phyloP scores from a whole-genome alignment of 805 yeast genomes.

The Limtongozyma cylindracea region DNA sequence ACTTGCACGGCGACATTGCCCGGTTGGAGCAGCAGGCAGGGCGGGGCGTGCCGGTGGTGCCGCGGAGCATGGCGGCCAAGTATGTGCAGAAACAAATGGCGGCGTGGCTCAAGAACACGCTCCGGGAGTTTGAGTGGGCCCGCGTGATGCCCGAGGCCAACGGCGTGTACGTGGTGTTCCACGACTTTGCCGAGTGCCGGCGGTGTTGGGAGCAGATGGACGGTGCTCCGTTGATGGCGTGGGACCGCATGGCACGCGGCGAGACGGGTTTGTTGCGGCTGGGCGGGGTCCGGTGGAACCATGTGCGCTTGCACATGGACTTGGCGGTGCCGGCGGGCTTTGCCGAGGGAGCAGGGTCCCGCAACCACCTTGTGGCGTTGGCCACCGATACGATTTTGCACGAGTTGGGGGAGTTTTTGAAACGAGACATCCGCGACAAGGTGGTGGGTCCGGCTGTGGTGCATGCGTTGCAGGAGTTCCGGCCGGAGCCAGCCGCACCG shows the following conservation, averaged over 20 bases:
- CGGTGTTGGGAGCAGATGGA: slow-evolving; percentile 34
- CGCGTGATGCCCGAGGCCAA: slow-evolving; percentile 31
- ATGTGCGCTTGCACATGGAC: slow-evolving; percentile 30
- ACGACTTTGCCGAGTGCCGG: slow-evolving; percentile 27
- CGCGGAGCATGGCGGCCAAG: too few species aligned
- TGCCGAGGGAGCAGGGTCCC: slow-evolving; percentile 1
- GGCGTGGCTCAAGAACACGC: slow-evolving; percentile 23
- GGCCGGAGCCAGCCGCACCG: too few species aligned
- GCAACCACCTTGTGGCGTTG: slow-evolving; percentile 20
- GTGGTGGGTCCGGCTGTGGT: slow-evolving; percentile 45
- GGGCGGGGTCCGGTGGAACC: too few species aligned
- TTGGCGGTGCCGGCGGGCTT: slow-evolving; percentile 22
- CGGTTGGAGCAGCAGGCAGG: too few species aligned
- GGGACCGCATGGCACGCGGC: too few species aligned
- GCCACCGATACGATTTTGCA: slow-evolving; percentile 30
- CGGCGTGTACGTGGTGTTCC: slow-evolving; percentile 56
- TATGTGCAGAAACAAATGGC: too few species aligned
- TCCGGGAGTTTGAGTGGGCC: slow-evolving; percentile 39
- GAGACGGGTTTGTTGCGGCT: too few species aligned
- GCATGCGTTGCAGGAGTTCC: slow-evolving; percentile 29
- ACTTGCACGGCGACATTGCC: too few species aligned
- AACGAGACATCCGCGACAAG: slow-evolving; percentile 52
- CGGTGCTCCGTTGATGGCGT: slow-evolving; percentile 22
- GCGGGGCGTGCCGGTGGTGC: too few species aligned
- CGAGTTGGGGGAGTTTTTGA: slow-evolving; percentile 36